Evolutionary conservation across 2,329 filamentous ascomycete species (phyloP).

Genomic region (Paraphaeosphaeria minitans): DNA sequence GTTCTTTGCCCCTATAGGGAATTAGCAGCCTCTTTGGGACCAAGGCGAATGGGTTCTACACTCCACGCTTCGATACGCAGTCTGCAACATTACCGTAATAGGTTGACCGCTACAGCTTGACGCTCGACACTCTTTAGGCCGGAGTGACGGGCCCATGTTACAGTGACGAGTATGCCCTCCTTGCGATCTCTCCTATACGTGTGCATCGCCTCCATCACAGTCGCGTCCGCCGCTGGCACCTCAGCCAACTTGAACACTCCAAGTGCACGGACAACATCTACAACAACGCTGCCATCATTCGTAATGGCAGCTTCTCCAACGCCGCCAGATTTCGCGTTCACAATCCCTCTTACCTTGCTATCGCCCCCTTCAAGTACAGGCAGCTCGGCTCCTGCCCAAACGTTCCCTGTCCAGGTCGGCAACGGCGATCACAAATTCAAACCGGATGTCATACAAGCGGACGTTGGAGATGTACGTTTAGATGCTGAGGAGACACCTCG

Average conservation of each 20-base stretch:
- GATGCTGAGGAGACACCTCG: not conserved
- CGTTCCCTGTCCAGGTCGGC: slow-evolving; percentile 46
- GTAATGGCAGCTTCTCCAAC: not conserved
- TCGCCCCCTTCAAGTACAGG: slow-evolving; percentile 16
- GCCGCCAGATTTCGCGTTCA: not conserved
- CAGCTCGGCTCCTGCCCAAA: slow-evolving; percentile 24
- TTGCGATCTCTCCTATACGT: not conserved
- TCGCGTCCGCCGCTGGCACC: not conserved
- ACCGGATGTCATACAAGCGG: slow-evolving; percentile 46
- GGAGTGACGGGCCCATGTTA: not conserved
- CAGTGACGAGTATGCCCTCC: not conserved
- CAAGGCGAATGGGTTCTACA: not conserved
- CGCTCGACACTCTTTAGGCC: not conserved
- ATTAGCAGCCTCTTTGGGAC: not conserved
- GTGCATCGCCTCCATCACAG: not conserved
- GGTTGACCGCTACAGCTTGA: not conserved
- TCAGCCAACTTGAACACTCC: not conserved
- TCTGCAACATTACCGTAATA: not conserved
- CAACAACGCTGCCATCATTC: not conserved
- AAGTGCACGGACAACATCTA: not conserved
- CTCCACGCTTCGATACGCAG: not conserved
- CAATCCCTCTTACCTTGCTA: not conserved
- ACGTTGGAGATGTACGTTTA: slow-evolving; percentile 44
- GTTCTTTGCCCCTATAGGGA: not conserved
- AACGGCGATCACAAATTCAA: slow-evolving; percentile 45